Evolutionary conservation across 805 yeast genomes (phyloP).

Genomic region (Metschnikowia sp.): DNA sequence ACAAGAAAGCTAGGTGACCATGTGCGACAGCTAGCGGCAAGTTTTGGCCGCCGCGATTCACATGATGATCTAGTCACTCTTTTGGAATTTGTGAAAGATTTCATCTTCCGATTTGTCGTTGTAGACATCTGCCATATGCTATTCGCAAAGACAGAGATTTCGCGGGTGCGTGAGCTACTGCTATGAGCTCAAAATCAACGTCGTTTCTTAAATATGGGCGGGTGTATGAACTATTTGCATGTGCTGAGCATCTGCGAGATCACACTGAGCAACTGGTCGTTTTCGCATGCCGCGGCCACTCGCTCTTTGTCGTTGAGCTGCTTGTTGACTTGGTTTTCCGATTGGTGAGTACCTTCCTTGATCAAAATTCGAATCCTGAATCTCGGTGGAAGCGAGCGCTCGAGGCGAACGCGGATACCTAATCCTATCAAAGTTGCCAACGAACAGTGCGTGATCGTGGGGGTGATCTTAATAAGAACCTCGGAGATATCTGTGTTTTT

Average conservation of each 20-base stretch:
- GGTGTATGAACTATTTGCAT: slow-evolving; percentile 41
- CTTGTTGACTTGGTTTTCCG: slow-evolving; percentile 93
- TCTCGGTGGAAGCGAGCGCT: slow-evolving; percentile 81
- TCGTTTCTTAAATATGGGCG: no score
- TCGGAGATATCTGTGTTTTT: slow-evolving; percentile 55
- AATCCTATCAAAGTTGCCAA: slow-evolving; percentile 93
- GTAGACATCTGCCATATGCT: slow-evolving; percentile 37
- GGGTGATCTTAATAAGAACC: slow-evolving; percentile 82
- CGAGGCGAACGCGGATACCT: slow-evolving; percentile 88
- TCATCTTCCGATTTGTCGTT: slow-evolving; percentile 34
- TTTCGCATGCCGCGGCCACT: slow-evolving; percentile 98
- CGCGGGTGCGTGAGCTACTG: not conserved
- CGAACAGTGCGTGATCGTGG: slow-evolving; percentile 97
- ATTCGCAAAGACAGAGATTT: slow-evolving; percentile 13
- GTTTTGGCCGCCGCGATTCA: slow-evolving; percentile 11
- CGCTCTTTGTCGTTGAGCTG: slow-evolving; percentile 96
- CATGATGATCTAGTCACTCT: slow-evolving; percentile 23
- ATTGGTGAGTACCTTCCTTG: slow-evolving; percentile 92
- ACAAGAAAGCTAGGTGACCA: slow-evolving; percentile 18
- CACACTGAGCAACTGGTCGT: slow-evolving; percentile 86
- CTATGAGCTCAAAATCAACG: not conserved
- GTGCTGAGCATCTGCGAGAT: slow-evolving; percentile 88
- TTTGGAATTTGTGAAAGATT: slow-evolving; percentile 35
- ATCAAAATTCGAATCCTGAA: slow-evolving; percentile 75
- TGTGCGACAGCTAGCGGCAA: slow-evolving; percentile 9